Evolutionary conservation across 2,329 filamentous ascomycete species (phyloP), one percentile per base, ranked within the genome.

Genomic region (Malbranchea zuffiana): DNA sequence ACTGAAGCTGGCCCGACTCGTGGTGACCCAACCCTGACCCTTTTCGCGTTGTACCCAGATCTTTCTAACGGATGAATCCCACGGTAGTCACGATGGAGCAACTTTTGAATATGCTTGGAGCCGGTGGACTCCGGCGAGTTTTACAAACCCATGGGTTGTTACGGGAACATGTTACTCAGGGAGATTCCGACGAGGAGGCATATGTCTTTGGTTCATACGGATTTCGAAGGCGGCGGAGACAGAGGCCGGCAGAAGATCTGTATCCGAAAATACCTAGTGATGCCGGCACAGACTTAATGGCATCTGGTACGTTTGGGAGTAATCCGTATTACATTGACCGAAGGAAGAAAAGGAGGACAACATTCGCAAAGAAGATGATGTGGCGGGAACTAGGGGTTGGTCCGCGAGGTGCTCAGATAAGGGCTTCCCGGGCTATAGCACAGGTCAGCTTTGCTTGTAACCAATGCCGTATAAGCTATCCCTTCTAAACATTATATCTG

Each of bases 201-300:
- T 40, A 24, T 16, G 50, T 47, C 45, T 44, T 37, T 33, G 44
- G 39, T 39, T 35, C 18, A 23, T 56, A 43, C 18, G 30, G 51
- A 4, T 51, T 59, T 35, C 52, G 66, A 48, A 60, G 68, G 26
- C 56, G 66, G 21, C 61, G 69, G 31, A 65, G 70, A 35, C 57
- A 57, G 43, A 61, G 62, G 12, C 55, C 63, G 5, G 44, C 51
- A 4, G 56, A 52, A 13, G 57, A 76, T 44, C 63, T 74, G 29
- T 87, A 87, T 42, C 84, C 87, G n/a, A 82, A 82, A 49, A 76
- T 94, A 0, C 88, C 88, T 0, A 94, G 80, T 50, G 75, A 82
- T 7, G 70, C 75, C 44, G 88, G 90, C 5, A 68, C 61, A 32
- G 74, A 80, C 48, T 64, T 96, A 43, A 94, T 96, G 86, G 68